Base-by-base conservation (phyloP, 306 rosid species). In the Cucurbita moschata region DNA sequence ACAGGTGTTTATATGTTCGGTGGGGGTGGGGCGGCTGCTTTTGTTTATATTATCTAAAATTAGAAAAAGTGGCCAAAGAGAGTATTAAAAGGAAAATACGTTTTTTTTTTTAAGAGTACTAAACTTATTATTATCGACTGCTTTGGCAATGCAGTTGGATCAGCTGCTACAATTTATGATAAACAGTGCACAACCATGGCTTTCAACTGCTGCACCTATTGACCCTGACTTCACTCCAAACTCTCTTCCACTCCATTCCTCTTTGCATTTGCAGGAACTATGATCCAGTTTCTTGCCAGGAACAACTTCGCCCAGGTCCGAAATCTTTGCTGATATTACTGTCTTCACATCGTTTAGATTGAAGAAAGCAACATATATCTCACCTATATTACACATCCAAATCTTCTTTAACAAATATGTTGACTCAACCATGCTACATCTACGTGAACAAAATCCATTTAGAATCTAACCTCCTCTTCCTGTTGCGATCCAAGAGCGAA, bases 401-500 rank as follows among this genome's bases (percentile, higher is more conserved):
- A 21, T 15, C 4, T 35, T 26, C 26, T 69, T 69, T 62, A 1
- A 43, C 38, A 7, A 65, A 65, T 10, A 44, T 66, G 10, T 37
- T 7, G 15, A 61, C 23, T 26, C 4, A 23, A 49, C 13, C 81
- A 72, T 50, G 16, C 55, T 69, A 40, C 55, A 65, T 10, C 39
- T 46, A 59, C 13, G 12, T 40, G 55, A 90, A 30, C 35, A 30
- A 66, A 40, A 47, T 66, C 60, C 69, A 54, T 53, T 18, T 53
- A 3, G 12, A 77, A 77, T 56, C 68, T 15, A 16, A 90, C 96
- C 97, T 77, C 52, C 73, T 78, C 86, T 82, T 77, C 99, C 97
- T 0, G 83, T 86, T 26, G 99, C 99, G 68, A 91, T 71, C 99
- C 99, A 94, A 43, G 96, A 82, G 60, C 89, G 91, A 74, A 82